phyloP scores from a whole-genome alignment of 805 yeast genomes.

The Zygotorulaspora sp. region DNA sequence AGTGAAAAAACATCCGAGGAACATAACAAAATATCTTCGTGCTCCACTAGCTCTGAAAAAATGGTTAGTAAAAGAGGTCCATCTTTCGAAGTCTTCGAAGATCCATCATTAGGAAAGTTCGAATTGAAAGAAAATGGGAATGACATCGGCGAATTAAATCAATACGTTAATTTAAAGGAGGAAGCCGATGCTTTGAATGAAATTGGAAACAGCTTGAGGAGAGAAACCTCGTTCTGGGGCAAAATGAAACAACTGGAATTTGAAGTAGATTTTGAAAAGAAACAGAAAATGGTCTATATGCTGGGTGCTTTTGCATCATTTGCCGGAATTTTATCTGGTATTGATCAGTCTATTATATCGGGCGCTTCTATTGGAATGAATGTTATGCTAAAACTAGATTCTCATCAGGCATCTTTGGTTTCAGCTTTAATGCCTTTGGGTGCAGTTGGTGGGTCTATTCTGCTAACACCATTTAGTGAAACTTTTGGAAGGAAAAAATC shows the following conservation, averaged over 20 bases:
- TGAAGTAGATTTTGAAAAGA: conserved; percentile 42
- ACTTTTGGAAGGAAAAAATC: conserved; percentile 52
- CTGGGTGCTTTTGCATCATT: conserved; percentile 56
- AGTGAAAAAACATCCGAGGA: too few relatives aligned
- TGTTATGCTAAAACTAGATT: conserved; percentile 38
- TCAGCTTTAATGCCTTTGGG: conserved; percentile 65
- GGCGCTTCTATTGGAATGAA: conserved; percentile 57
- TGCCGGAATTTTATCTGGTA: conserved; percentile 62
- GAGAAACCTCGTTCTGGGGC: conserved; percentile 37
- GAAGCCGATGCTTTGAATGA: conserved; percentile 38
- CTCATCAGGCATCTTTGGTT: conserved; percentile 48
- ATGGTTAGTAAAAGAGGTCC: too few relatives aligned
- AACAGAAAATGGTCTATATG: conserved; percentile 43
- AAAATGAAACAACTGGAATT: conserved; percentile 37
- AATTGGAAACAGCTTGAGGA: conserved; percentile 23
- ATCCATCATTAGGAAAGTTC: conserved; percentile 8
- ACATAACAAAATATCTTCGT: too few relatives aligned
- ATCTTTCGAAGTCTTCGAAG: conserved; percentile 11
- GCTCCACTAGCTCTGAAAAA: too few relatives aligned
- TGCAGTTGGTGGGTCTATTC: conserved; percentile 58
- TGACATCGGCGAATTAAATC: conserved; percentile 7
- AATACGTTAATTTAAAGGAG: conserved; percentile 36
- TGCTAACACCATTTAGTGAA: conserved; percentile 51
- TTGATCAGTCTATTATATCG: conserved; percentile 62
- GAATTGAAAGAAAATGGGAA: conserved; percentile 7